Conservation (phyloP, 1,139 yeast genomes). For the Ashbya aceris region DNA sequence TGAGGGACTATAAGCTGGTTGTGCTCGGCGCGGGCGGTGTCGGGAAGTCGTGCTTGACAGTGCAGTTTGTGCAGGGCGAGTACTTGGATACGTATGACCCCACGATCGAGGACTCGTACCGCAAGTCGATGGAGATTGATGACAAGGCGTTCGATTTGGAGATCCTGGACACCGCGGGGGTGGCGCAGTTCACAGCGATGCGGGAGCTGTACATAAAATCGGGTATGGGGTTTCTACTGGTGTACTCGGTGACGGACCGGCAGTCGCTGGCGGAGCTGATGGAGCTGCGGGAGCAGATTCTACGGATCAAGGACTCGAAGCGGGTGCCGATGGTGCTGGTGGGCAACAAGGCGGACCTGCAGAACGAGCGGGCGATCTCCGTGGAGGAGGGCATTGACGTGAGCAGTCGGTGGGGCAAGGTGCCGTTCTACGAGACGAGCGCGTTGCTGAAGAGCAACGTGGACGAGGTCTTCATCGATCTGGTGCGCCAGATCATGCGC, state of each 20-base stretch:
- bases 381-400: constrained; percentile 75
- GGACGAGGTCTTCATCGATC: constrained; percentile 80
- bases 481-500: constrained; percentile 80
- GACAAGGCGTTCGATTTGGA: constrained; percentile 88
- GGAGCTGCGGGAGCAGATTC: constrained; percentile 79
- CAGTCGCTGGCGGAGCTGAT: constrained; percentile 73
- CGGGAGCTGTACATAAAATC: constrained; percentile 84
- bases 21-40: constrained; percentile 98
- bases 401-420: constrained; percentile 79
- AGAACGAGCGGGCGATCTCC: constrained; percentile 63
- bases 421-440: constrained; percentile 87
- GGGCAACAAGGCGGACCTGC: constrained; percentile 81
- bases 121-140: constrained; percentile 86
- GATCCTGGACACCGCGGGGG: constrained; percentile 95
- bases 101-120: constrained; percentile 91
- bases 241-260: constrained; percentile 83
- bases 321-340: constrained; percentile 76
- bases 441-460: constrained; percentile 88
- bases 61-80: constrained; percentile 82
- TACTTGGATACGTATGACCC: constrained; percentile 96
- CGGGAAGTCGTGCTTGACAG: constrained; percentile 91
- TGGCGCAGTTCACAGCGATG: constrained; percentile 94
- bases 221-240: constrained; percentile 78
- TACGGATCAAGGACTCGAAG: constrained; percentile 74
- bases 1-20: constrained; percentile 61